Percentiles rank a stretch among this genome's conserved stretches.
Conservation (phyloP, 164 flowering plant species). For the Buxus sempervirens region DNA sequence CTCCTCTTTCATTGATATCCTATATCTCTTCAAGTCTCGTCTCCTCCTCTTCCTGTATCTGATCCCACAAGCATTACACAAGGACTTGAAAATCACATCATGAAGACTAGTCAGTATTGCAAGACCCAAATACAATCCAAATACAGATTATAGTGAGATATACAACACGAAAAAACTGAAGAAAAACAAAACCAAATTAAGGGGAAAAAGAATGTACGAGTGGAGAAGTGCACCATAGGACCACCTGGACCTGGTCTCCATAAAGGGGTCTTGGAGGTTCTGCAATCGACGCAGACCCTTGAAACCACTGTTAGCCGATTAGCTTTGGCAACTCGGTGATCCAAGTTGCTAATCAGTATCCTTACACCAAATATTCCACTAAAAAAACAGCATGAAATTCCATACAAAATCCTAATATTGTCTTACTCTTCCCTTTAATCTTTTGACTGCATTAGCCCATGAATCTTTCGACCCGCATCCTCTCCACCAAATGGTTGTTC, state of each 20-base stretch:
- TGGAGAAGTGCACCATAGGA: conserved; percentile 17
- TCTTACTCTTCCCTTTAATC: no score
- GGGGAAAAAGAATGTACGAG: not conserved
- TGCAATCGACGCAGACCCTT: conserved; percentile 20
- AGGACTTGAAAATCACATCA: conserved; percentile 8
- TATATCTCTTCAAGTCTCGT: not conserved
- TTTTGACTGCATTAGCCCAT: no score
- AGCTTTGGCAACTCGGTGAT: no score
- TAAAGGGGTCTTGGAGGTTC: conserved; percentile 17
- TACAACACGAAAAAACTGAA: not conserved
- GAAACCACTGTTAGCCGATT: not conserved
- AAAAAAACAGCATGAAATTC: no score
- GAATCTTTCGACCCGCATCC: no score
- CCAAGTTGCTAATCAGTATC: no score
- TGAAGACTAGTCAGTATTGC: not conserved
- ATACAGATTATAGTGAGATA: not conserved
- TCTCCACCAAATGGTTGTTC: no score
- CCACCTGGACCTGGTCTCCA: conserved; percentile 26
- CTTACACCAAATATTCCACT: no score
- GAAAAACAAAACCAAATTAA: not conserved
- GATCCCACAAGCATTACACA: conserved; percentile 26
- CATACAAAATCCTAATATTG: no score
- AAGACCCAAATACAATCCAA: not conserved
- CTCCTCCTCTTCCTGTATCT: conserved; percentile 12
- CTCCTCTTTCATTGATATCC: not conserved